Evolutionary conservation across 2,329 filamentous ascomycete species (phyloP), one percentile per base, ranked within the genome.

Genomic region (Tolypocladium capitatum): DNA sequence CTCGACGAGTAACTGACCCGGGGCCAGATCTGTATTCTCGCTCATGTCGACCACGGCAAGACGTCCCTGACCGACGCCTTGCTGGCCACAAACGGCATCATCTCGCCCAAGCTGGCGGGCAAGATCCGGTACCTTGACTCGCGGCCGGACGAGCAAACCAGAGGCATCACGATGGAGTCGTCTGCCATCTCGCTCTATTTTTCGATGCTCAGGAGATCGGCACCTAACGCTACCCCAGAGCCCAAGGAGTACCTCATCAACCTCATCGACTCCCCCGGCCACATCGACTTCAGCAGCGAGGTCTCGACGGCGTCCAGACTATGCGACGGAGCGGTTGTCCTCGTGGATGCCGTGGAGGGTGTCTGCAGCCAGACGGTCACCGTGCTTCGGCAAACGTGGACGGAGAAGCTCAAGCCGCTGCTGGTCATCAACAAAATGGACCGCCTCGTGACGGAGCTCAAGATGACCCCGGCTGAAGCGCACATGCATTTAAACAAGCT

Each of bases 101-200:
- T 98, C 61, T 97, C 92, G 30, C 87, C 91, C 48, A 97, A 97
- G 64, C 76, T 97, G 60, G 92, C 92, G 48, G 92, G 92, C 65
- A 97, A 97, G 74, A 94, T 98, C 67, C 84, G 92, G 55, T 98
- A 97, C 61, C 81, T 98, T 50, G 92, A 98, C 69, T 97, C 92
- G 21, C 77, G 92, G 40, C 91, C 91, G 1, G 92, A 98, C 67
- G 92, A 98, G 66, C 92, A 98, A 68, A 78, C 86, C 16, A 84
- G 92, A 54, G 92, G 92, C 48, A 98, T 98, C 61, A 98, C 92
- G n/a, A 98, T 98, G 92, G 92, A 98, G 66, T 97, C 92, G 0
- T 97, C 91, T 6, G 92, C 92, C 52, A 98, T 98, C 54, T 97
- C 92, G 0, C 74, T 98, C 32, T 94, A 86, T 68, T 98, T 98